Evolutionary conservation across 208 protist species (phyloP).

Genomic region (Tritrichomonas musculus): DNA sequence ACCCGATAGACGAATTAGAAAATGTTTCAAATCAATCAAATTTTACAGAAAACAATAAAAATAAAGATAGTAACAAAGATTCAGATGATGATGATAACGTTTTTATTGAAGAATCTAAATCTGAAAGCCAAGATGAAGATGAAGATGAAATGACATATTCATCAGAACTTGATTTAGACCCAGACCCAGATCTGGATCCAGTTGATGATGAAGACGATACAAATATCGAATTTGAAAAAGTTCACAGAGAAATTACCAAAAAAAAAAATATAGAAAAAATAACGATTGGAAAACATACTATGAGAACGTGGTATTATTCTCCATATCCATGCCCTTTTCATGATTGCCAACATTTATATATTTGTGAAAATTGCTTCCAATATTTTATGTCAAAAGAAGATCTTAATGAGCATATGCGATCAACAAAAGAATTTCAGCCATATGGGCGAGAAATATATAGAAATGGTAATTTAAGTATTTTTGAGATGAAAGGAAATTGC

Average conservation of each 20-base stretch:
- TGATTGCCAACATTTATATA: slow-evolving; percentile 54
- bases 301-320: slow-evolving; percentile 93
- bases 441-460: slow-evolving; percentile 75
- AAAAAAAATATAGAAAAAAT: slow-evolving; percentile 89
- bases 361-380: slow-evolving; percentile 93
- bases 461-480: slow-evolving; percentile 67
- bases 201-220: no score
- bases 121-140: no score
- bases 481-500: slow-evolving; percentile 68
- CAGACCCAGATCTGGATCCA: no score
- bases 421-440: slow-evolving; percentile 58
- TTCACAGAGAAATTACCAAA: slow-evolving; percentile 73
- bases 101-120: no score
- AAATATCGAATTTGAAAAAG: slow-evolving; percentile 44
- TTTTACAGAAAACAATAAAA: no score
- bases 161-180: no score
- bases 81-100: no score
- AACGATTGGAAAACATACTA: slow-evolving; percentile 79
- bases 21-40: no score
- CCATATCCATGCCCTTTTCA: slow-evolving; percentile 72
- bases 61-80: no score
- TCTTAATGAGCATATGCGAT: slow-evolving; percentile 55
- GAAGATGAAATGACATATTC: no score
- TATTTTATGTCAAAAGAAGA: slow-evolving; percentile 73
- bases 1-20: no score